These are phyloP conservation scores for Penicillium odoratum DNA, from an alignment of 495 filamentous ascomycete species.

Conservation along the genomic window DNA sequence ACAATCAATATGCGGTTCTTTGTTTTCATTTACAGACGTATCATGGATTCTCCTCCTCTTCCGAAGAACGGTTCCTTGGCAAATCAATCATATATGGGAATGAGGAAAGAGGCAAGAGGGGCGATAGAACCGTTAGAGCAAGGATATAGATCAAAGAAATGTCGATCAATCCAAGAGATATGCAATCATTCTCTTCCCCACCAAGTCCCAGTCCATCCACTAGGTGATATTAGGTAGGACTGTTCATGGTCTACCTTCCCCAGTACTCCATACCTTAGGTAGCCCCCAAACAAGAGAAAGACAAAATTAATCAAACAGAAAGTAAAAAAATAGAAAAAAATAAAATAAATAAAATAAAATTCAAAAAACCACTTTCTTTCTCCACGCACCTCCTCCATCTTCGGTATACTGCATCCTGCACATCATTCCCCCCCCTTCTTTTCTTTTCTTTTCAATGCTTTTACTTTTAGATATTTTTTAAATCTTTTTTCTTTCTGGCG, in stretches of 20 bases:
- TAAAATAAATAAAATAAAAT: not conserved
- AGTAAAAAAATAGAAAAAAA: not conserved
- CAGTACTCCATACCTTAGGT: not conserved
- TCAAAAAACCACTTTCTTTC: not conserved
- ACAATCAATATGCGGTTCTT: conserved; percentile 5
- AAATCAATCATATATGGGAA: not conserved
- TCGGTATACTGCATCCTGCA: conserved; percentile 36
- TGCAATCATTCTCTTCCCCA: not conserved
- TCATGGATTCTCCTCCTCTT: conserved; percentile 24
- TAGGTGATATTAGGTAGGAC: not conserved
- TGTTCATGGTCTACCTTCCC: conserved; percentile 1
- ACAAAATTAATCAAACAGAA: not conserved
- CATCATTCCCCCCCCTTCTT: conserved; percentile 26
- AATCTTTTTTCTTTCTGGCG: conserved; percentile 8
- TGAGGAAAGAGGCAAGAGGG: conserved; percentile 4
- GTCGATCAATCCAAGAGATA: not conserved
- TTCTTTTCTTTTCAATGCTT: conserved; percentile 9
- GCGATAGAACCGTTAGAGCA: conserved; percentile 10
- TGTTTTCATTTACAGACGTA: conserved; percentile 18
- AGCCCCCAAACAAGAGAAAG: not conserved
- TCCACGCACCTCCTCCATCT: conserved; percentile 21
- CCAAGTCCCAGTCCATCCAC: not conserved
- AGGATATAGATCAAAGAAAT: conserved; percentile 6
- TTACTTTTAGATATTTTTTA: not conserved
- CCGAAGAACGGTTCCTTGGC: conserved; percentile 22